Base-by-base conservation (phyloP, 148 eudicot species). In the Rhododendron williamsianum region DNA sequence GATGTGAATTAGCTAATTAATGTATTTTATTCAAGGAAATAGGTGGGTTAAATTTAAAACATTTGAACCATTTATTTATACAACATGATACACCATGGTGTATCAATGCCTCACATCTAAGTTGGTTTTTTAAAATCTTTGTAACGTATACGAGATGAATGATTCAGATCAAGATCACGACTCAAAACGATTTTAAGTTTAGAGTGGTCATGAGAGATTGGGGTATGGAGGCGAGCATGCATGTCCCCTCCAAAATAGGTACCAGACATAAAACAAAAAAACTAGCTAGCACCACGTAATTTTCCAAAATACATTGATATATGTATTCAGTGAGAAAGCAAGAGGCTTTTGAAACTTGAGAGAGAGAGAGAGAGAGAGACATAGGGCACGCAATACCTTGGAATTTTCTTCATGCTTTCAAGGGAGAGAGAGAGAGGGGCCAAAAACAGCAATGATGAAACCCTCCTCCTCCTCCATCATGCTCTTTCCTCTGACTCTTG, bases 371-470 rank as follows among this genome's bases (percentile, higher is more conserved):
- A 63, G 74, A 67, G 65, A 48, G 84, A 43, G 77, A 43, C 54
- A 73, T 65, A 48, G 76, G 86, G 86, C 86, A 84, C 82, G 76
- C 56, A 84, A 78, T 58, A 84, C 58, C 71, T 84, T 84, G 86
- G 82, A 84, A 49, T 84, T 84, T 58, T 77, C 69, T 78, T 77
- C 52, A 84, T 38, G 52, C 25, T 84, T 76, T 84, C 56, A 45
- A 83, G 30, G 18, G 78, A 1, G 9, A 58, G 65, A 56, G 73
- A 3, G 45, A 41, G 45, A 41, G 45, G 1, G 35, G 71, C 80
- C 10, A 67, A 67, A 65, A 77, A 84, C 82, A 84, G 86, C 86
- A 84, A 84, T 84, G 46, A 78, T 84, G 45, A 78, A 77, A n/a
- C 74, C 86, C 86, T 84, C 82, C 58, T 54, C 74, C 86, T 84